Evolutionary conservation across 345 rosid genomes (phyloP).

Genomic region (Pelargonium nanum): DNA sequence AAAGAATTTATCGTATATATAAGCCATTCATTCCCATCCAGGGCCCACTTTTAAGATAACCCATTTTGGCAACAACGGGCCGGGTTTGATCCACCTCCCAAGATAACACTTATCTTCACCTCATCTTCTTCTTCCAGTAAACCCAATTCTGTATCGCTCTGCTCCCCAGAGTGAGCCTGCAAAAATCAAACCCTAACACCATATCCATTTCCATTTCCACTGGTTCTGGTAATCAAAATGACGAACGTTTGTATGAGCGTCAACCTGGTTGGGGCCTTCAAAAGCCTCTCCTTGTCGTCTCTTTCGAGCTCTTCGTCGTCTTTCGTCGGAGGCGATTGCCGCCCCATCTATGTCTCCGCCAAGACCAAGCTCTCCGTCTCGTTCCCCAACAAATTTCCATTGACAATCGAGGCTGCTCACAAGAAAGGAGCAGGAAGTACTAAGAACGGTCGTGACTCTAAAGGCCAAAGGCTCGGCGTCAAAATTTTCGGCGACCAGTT

Average conservation of each 20-base stretch:
- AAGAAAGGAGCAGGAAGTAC: constrained; percentile 98
- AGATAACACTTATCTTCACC: too few species aligned
- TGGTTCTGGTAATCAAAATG: constrained; percentile 16
- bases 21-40: too few species aligned
- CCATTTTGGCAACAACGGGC: too few species aligned
- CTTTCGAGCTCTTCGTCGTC: constrained; percentile 45
- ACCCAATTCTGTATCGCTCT: too few species aligned
- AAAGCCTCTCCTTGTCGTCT: constrained; percentile 52
- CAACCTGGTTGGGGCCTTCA: constrained; percentile 49
- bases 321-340: constrained; percentile 41
- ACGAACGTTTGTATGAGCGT: constrained; percentile 35
- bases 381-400: constrained; percentile 33
- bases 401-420: constrained; percentile 77
- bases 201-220: neutral
- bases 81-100: too few species aligned
- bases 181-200: neutral
- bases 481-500: constrained; percentile 84
- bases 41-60: too few species aligned
- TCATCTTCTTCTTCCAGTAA: too few species aligned
- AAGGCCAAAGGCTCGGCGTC: constrained; percentile 81
- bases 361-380: constrained; percentile 25
- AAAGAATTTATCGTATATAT: too few species aligned
- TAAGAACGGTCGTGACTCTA: constrained; percentile 97
- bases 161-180: neutral
- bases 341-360: constrained; percentile 13